phyloP scores from a whole-genome alignment of 1,284 basidiomycete species.

The Ustilago hordei region DNA sequence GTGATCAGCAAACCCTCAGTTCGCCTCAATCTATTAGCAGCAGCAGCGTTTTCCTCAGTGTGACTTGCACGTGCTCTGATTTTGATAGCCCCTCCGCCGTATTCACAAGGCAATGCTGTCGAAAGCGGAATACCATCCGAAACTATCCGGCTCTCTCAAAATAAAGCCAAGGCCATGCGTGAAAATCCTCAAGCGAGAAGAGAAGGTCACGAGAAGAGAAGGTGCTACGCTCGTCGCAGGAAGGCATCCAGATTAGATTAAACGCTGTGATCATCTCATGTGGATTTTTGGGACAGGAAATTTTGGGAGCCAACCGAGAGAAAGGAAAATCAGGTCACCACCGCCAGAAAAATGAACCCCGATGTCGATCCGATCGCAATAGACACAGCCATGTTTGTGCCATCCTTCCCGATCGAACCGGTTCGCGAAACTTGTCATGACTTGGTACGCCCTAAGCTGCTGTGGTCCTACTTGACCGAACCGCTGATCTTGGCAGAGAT shows the following conservation, averaged over 20 bases:
- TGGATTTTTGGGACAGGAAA: background rate
- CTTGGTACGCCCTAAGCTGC: too few species aligned
- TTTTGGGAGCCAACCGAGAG: background rate
- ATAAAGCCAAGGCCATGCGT: background rate
- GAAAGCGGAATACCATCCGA: background rate
- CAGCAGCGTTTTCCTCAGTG: background rate
- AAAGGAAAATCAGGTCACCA: background rate
- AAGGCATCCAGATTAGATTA: conserved; percentile 1
- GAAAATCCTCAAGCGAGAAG: background rate
- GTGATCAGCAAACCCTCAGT: background rate
- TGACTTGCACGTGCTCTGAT: background rate
- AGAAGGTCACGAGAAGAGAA: background rate
- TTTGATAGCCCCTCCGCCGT: background rate
- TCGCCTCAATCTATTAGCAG: background rate
- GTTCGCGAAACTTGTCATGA: too few species aligned
- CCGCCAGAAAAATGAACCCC: too few species aligned
- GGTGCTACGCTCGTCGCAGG: too few species aligned
- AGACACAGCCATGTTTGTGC: too few species aligned
- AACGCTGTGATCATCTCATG: background rate
- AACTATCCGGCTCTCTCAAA: conserved; percentile 1
- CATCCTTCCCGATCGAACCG: too few species aligned
- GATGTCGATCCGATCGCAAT: too few species aligned
- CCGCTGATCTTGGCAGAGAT: too few species aligned
- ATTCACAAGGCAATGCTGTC: conserved; percentile 5
- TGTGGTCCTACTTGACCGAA: too few species aligned